A percentile compares a stretch with the other conserved stretches of the same genome.
These are phyloP conservation scores for Kwoniella shivajii DNA, from an alignment of 1,284 basidiomycete species.

Conservation along the genomic window DNA sequence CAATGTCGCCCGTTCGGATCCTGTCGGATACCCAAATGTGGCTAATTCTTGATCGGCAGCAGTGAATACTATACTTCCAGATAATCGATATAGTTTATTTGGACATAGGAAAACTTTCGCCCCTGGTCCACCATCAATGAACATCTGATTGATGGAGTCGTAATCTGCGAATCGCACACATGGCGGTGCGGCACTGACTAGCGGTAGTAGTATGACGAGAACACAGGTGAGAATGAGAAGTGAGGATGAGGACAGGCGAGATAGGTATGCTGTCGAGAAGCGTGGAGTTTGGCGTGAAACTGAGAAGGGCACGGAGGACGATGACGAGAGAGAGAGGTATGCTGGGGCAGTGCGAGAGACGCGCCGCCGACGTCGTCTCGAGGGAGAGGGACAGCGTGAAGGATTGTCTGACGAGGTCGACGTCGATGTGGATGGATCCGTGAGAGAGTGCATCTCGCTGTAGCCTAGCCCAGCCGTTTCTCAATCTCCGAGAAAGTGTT, in stretches of 20 bases:
- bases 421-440: not conserved
- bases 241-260: not conserved
- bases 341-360: too few species aligned
- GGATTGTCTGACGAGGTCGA: too few species aligned
- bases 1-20: slow-evolving; percentile 52
- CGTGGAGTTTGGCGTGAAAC: too few species aligned
- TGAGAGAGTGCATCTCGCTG: not conserved
- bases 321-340: not conserved
- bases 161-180: slow-evolving; percentile 48
- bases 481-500: too few species aligned
- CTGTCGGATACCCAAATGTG: slow-evolving; percentile 56
- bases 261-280: too few species aligned
- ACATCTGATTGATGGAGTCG: slow-evolving; percentile 45
- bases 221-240: slow-evolving; percentile 17
- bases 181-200: slow-evolving; percentile 22
- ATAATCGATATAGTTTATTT: slow-evolving; percentile 49
- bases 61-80: slow-evolving; percentile 55
- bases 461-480: too few species aligned
- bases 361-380: too few species aligned
- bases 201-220: slow-evolving; percentile 13
- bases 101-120: slow-evolving; percentile 57
- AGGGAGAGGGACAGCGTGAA: too few species aligned
- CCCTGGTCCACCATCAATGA: slow-evolving; percentile 53
- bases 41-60: slow-evolving; percentile 57
- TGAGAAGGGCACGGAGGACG: not conserved